Evolutionary conservation across 2,329 filamentous ascomycete species (phyloP), one percentile per base, ranked within the genome.

Genomic region (Stagonosporopsis chrysanthemi): DNA sequence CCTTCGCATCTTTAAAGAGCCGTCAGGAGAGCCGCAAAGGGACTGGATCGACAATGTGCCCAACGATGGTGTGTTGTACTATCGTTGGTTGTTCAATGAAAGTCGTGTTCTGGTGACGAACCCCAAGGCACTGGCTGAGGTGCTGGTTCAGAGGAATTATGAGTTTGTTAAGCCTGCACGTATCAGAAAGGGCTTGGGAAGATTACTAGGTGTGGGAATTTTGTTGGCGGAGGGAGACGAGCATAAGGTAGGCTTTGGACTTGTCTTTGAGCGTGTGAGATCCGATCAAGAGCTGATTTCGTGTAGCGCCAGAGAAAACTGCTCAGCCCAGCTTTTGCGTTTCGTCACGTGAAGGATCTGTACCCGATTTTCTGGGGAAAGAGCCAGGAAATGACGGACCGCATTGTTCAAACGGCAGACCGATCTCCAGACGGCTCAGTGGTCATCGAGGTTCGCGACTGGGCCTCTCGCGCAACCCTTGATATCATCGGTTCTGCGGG

Each of bases 221-320:
- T 77, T 97, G 35, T 80, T 97, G 11, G 90, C 91, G 2, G 93
- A 97, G 76, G 93, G 93, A n/a, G 90, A 96, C 12, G 90, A 93
- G 68, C 94, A 97, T 75, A 95, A 90, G 78, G 80, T 85, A 67
- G 33, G 64, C 47, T 2, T 4, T 7, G 36, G 11, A 0, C 9
- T 40, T 43, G 8, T 26, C 4, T 14, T 19, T n/a, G 15, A 5
- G 8, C 17, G 3, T 23, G 26, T 26, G 22, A 3, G 6, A n/a
- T 39, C n/a, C 12, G 23, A 15, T 9, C 24, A 11, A 6, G 15
- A 14, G 12, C 62, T 68, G 28, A 70, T 43, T 17, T 15, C 1
- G 1, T 17, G 9, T 35, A 78, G 75, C 71, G 75, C n/a, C 81
- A 83, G 64, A 68, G 81, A 35, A 81, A 79, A 62, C 71, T 77